Evolutionary conservation across 1,139 yeast species (phyloP).

Genomic region (Yamadazyma diddensiae): DNA sequence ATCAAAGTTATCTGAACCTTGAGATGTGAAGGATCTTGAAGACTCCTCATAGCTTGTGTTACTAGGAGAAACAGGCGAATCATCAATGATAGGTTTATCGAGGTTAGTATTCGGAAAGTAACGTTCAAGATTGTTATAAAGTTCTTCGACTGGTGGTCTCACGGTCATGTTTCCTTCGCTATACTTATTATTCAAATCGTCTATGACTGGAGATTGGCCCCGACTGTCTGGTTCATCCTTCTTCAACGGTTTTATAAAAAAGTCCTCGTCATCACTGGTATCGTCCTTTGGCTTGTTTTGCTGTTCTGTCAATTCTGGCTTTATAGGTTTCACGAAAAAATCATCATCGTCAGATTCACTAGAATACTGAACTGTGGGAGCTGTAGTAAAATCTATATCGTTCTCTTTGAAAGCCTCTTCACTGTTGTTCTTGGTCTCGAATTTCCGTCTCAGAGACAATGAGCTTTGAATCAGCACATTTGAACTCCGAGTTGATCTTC

Average conservation of each 20-base stretch:
- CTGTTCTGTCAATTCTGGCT: conserved; percentile 7
- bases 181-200: background rate
- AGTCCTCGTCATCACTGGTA: conserved; percentile 24
- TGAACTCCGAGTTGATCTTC: conserved; percentile 10
- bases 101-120: conserved; percentile 92
- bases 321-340: conserved; percentile 57
- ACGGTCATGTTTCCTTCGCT: conserved; percentile 42
- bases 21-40: conserved; percentile 3
- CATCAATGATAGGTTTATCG: conserved; percentile 88
- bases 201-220: background rate
- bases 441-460: conserved; percentile 16
- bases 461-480: conserved; percentile 9
- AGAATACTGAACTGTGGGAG: conserved; percentile 51
- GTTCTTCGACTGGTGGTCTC: conserved; percentile 93
- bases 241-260: conserved; percentile 26
- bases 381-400: conserved; percentile 66
- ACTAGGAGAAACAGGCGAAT: conserved; percentile 61
- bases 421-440: conserved; percentile 15
- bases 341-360: conserved; percentile 47
- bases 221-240: conserved; percentile 1
- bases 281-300: conserved; percentile 17
- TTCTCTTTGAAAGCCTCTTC: conserved; percentile 64
- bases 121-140: conserved; percentile 84
- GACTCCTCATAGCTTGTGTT: conserved; percentile 7
- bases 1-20: conserved; percentile 3